Evolutionary conservation across 257 asterid genomes (phyloP).

Genomic region (Solanum appendiculatum): DNA sequence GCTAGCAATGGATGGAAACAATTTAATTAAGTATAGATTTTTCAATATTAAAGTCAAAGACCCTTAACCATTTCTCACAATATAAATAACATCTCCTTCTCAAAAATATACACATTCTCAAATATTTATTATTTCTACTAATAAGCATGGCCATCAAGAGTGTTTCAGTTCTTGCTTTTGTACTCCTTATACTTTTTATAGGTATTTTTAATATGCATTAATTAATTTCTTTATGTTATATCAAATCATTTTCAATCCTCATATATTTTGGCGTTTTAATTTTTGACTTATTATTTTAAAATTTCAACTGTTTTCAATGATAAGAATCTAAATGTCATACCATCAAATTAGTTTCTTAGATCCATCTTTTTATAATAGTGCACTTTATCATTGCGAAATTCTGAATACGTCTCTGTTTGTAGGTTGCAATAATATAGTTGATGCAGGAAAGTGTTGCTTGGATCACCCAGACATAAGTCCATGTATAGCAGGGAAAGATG

Average conservation of each 20-base stretch:
- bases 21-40: background rate
- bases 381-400: background rate
- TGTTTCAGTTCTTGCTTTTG: background rate
- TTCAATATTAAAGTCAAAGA: background rate
- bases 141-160: background rate
- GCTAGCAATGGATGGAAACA: background rate
- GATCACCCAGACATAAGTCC: background rate
- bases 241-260: background rate
- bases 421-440: slow-evolving; percentile 1
- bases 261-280: background rate
- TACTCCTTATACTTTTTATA: background rate
- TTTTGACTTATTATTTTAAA: background rate
- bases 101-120: background rate
- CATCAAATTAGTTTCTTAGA: no score
- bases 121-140: background rate
- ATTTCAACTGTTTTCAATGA: background rate
- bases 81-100: background rate
- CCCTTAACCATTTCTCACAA: background rate
- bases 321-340: background rate
- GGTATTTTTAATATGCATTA: background rate
- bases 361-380: background rate
- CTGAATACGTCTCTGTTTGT: background rate
- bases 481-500: background rate
- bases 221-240: background rate
- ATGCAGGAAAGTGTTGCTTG: background rate